phyloP scores from a whole-genome alignment of 2,329 filamentous ascomycete genomes.

The Mycosphaerella arachidis region DNA sequence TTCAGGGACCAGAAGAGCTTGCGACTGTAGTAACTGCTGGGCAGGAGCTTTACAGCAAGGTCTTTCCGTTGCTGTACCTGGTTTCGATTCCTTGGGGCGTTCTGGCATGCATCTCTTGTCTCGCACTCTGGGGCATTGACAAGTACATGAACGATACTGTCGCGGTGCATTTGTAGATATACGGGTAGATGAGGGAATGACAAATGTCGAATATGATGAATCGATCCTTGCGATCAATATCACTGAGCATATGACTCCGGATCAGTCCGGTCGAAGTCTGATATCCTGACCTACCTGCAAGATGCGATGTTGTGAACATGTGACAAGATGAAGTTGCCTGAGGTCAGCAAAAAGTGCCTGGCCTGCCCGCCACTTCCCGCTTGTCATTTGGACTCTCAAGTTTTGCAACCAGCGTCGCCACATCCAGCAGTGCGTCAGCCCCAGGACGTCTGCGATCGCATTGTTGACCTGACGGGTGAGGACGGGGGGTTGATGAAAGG shows the following conservation, averaged over 20 bases:
- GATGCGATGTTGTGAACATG: neutral
- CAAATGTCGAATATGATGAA: neutral
- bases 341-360: neutral
- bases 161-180: conserved; percentile 12
- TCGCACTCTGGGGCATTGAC: conserved; percentile 16
- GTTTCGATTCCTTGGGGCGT: conserved; percentile 18
- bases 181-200: neutral
- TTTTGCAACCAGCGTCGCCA: neutral
- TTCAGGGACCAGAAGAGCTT: conserved; percentile 8
- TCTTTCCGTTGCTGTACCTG: conserved; percentile 20
- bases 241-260: too few relatives aligned
- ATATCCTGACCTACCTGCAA: neutral
- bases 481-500: neutral
- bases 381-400: neutral
- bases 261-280: too few relatives aligned
- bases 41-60: conserved; percentile 20
- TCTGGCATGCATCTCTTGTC: conserved; percentile 13
- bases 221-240: too few relatives aligned
- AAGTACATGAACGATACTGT: conserved; percentile 15
- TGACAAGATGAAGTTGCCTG: neutral
- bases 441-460: neutral
- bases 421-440: neutral
- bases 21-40: conserved; percentile 10
- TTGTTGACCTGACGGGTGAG: neutral
- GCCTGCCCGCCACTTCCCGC: neutral